Base-by-base conservation (phyloP, 1,284 basidiomycete genomes). In the Malassezia pachydermatis region DNA sequence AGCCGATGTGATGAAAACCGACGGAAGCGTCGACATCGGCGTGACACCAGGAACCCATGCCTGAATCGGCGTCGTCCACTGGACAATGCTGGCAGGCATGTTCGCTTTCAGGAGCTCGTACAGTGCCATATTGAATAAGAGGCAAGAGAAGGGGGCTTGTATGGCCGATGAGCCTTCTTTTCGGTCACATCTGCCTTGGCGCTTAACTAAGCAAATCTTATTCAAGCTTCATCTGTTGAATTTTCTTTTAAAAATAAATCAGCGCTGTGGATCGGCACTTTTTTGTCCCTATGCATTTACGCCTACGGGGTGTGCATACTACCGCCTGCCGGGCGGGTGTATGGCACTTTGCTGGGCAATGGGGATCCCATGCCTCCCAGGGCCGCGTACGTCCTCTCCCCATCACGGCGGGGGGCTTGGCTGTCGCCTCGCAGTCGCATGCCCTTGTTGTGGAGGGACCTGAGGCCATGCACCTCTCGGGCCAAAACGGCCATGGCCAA, bases 1-100 rank as follows among this genome's bases (percentile, higher is more conserved):
- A 27, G 75, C 78, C 56, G 96, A 78, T 17, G 83, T 76, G 17
- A 51, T 41, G 2, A 61, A 40, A 13, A 66, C 40, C 3, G 46
- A 30, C 3, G 59, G 50, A n/a, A 58, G n/a, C 22, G 67, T 62
- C 24, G 62, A 65, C 45, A 66, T 37, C 19, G 67, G 67, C 28
- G 66, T 64, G 30, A 56, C 28, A 22, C 62, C 65, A 2, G 59
- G 55, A 11, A 59, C 38, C 62, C 63, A 68, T 7, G 20, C 19
- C 10, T 51, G 42, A 10, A 45, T 45, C n/a, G 42, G 45, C 54
- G 52, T 34, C 59, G 48, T 19, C 55, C 30, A 44, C 48, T 56
- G 37, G 51, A 40, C n/a, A 16, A 45, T 17, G 5, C 10, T n/a
- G 7, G 40, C 25, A n/a, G 41, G 48, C 23, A 41, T 22, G 24